These are phyloP conservation scores for Pseudocercospora pini-densiflorae DNA, from an alignment of 2,329 filamentous ascomycete species.

Conservation along the genomic window DNA sequence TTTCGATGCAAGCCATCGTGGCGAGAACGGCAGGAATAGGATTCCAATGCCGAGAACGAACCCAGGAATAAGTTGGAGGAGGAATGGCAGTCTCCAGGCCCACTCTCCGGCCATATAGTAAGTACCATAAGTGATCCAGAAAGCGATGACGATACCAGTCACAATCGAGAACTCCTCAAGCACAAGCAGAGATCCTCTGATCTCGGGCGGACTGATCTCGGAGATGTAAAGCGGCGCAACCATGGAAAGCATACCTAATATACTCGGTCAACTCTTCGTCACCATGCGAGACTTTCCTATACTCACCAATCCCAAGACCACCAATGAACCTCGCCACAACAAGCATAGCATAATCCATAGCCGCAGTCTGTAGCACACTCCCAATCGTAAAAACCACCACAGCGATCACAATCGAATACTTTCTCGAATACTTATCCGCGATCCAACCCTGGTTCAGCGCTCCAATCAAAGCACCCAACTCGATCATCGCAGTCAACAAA, in stretches of 20 bases:
- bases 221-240: slow-evolving; percentile 69
- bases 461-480: slow-evolving; percentile 47
- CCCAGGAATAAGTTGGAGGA: slow-evolving; percentile 50
- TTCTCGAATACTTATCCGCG: slow-evolving; percentile 50
- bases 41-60: slow-evolving; percentile 39
- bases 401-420: slow-evolving; percentile 48
- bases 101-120: slow-evolving; percentile 54
- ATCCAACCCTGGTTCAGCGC: slow-evolving; percentile 41
- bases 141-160: slow-evolving; percentile 55
- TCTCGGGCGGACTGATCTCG: slow-evolving; percentile 71
- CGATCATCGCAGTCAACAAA: slow-evolving; percentile 51
- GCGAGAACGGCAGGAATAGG: slow-evolving; percentile 41
- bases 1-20: slow-evolving; percentile 40
- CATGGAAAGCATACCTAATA: slow-evolving; percentile 35
- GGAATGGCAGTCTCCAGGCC: slow-evolving; percentile 54
- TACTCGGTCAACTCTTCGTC: neutral
- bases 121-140: slow-evolving; percentile 61
- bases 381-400: slow-evolving; percentile 51
- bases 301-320: slow-evolving; percentile 38
- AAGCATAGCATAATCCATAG: slow-evolving; percentile 38
- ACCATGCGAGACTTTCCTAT: neutral
- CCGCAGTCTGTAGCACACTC: slow-evolving; percentile 45
- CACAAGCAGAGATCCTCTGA: slow-evolving; percentile 51
- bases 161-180: slow-evolving; percentile 55
- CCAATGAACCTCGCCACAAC: slow-evolving; percentile 40